These are phyloP conservation scores for Botryotinia narcissicola DNA, from an alignment of 2,329 filamentous ascomycete species.

Conservation along the genomic window DNA sequence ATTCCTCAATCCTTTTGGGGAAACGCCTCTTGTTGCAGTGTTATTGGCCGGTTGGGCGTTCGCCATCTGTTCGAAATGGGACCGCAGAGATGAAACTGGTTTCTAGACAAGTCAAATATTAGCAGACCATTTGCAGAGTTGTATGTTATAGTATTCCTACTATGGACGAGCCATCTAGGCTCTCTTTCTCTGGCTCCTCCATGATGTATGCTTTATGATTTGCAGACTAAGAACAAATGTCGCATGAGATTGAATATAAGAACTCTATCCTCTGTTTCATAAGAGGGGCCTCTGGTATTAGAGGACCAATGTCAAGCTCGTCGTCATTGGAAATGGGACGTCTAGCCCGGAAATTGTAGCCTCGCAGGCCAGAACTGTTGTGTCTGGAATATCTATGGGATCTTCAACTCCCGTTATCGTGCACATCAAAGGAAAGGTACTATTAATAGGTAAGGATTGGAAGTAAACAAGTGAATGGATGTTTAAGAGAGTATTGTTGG, in stretches of 20 bases:
- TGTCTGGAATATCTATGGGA: slow-evolving; percentile 3
- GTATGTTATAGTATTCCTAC: slow-evolving; percentile 46
- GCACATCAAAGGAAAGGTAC: slow-evolving; percentile 6
- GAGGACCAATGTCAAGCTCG: slow-evolving; percentile 16
- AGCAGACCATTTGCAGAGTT: slow-evolving; percentile 9
- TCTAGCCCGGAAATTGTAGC: slow-evolving; percentile 13
- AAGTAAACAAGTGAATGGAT: slow-evolving; percentile 16
- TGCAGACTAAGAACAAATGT: slow-evolving; percentile 1
- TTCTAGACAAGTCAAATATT: slow-evolving; percentile 50
- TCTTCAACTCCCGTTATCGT: slow-evolving; percentile 5
- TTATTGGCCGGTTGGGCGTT: slow-evolving; percentile 45
- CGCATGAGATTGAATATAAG: slow-evolving; percentile 9
- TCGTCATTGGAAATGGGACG: slow-evolving; percentile 21
- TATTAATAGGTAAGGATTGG: background rate
- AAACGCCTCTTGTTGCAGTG: slow-evolving; percentile 30
- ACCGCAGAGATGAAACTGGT: slow-evolving; percentile 77
- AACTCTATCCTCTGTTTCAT: slow-evolving; percentile 1
- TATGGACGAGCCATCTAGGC: slow-evolving; percentile 74
- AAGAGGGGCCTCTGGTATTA: slow-evolving; percentile 20
- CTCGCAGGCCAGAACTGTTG: slow-evolving; percentile 10
- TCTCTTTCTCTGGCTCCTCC: slow-evolving; percentile 51
- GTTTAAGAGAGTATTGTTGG: slow-evolving; percentile 14
- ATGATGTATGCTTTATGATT: slow-evolving; percentile 36
- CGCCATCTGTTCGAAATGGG: slow-evolving; percentile 77
- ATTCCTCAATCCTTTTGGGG: slow-evolving; percentile 32